Base-by-base conservation (phyloP, 2,329 filamentous ascomycete species). In the Penicillium decumbens region DNA sequence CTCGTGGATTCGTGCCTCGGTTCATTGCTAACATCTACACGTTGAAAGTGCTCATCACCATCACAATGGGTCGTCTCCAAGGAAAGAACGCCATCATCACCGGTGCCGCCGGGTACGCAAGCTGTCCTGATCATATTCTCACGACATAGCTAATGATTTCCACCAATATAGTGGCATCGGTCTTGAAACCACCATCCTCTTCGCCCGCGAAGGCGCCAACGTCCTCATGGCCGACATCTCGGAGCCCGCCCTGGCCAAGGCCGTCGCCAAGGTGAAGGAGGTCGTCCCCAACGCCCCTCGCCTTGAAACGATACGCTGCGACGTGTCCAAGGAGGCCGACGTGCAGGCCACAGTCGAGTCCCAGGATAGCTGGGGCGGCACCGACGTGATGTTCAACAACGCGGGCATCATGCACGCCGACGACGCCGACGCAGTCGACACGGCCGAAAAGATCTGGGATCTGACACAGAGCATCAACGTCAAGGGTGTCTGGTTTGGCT, bases 301-400 rank as follows among this genome's bases (percentile, higher is more conserved):
- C 6, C 52, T 65, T 10, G 65, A 66, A 35, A 58, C 51, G 12
- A 65, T 65, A 42, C 56, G 60, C 33, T 66, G 65, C 72, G 90
- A 96, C 66, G 91, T 96, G 47, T 90, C 88, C 68, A 91, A 90
- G 65, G 91, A 96, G 70, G 72, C 80, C 53, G 81, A 93, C 49
- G 83, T 96, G 28, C 75, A 89, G 64, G 82, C 83, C 48, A 82
- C 87, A 67, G 78, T 95, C 45, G 85, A 88, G 59, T 74, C 80
- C 8, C 75, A 92, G 50, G 91, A 96, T 71, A 67, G 81, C 49
- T 95, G 88, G 87, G 91, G 91, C 65, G 91, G 91, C 39, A 73
- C 93, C 3, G 91, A 96, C 69, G 78, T 95, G 66, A 88, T 95
- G 63, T 96, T 95, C 83, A 96, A 96, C 82, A 96, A 96, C 70